Conservation (phyloP, 1,284 basidiomycete genomes). For the Ceratobasidium sp. region DNA sequence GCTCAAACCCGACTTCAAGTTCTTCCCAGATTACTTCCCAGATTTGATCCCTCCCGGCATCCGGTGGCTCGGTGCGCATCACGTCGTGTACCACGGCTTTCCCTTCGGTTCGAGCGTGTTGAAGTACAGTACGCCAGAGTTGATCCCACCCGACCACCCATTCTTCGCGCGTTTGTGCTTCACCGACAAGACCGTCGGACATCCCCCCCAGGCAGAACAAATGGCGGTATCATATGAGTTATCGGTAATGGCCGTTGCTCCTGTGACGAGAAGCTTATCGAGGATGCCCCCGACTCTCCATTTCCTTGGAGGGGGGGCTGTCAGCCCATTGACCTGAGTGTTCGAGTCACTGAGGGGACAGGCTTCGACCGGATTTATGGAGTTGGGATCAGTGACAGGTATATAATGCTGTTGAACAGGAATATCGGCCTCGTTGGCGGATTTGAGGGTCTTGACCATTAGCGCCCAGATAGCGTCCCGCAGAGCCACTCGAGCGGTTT, state of each 20-base stretch:
- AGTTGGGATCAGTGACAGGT: background rate
- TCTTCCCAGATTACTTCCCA: constrained; percentile 34
- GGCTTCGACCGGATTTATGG: background rate
- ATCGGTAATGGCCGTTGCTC: constrained; percentile 26
- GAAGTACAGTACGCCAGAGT: constrained; percentile 29
- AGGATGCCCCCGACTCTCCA: constrained; percentile 33
- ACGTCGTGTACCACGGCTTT: constrained; percentile 27
- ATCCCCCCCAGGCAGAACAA: constrained; percentile 34
- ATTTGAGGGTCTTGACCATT: constrained; percentile 24
- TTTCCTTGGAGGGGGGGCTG: constrained; percentile 16
- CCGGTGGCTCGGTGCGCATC: constrained; percentile 7
- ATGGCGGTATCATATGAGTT: constrained; percentile 24
- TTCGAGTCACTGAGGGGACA: background rate
- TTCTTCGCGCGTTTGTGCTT: constrained; percentile 29
- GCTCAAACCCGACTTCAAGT: constrained; percentile 19
- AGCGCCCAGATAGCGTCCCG: constrained; percentile 30
- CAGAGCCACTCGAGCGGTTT: constrained; percentile 29
- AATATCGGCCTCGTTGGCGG: constrained; percentile 27
- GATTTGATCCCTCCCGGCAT: constrained; percentile 32
- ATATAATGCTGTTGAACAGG: constrained; percentile 16
- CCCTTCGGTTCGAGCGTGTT: constrained; percentile 29
- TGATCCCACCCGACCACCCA: constrained; percentile 30
- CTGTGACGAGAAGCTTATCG: constrained; percentile 26
- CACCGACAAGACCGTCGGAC: constrained; percentile 19
- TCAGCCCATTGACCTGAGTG: background rate